Base-by-base conservation (phyloP, 2,329 filamentous ascomycete species). In the Hymenoscyphus salicellus region DNA sequence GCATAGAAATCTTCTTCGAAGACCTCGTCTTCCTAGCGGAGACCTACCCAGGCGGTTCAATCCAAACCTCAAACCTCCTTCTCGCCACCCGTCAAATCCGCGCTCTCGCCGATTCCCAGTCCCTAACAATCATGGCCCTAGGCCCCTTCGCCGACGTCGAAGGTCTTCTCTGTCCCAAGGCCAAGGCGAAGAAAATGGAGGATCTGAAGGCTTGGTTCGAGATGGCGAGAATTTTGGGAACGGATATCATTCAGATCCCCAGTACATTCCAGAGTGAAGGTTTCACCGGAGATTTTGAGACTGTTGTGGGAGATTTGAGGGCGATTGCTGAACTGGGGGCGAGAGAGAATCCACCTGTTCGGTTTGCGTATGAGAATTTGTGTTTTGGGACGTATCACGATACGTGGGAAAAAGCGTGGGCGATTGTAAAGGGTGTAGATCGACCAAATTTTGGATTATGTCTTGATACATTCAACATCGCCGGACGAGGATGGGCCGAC, bases 71-170 rank as follows among this genome's bases (percentile, higher is more conserved):
- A 2, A 80, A 80, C 52, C 76, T 77, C 36, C 73, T 90, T 23
- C 72, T 79, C 5, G 89, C 89, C 1, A 88, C 90, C 30, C 74
- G 77, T 2, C 77, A 82, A 58, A 83, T 91, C 65, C 80, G 80
- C 30, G 72, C 77, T 0, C 80, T 92, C 55, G 91, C 88, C 76
- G 75, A 80, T 28, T 78, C 80, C 2, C 80, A 85, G 30, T 76
- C 74, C 36, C 81, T 92, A 26, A 72, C 78, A 10, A 84, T 92
- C 69, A 81, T 92, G 32, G 70, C 63, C 23, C 64, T 72, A 69
- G 82, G 88, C 3, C 91, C 91, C 0, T 93, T 94, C 74, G 84
- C 85, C 79, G 86, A 92, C 77, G 93, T 90, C 77, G 91, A 93
- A 69, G 91, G 91, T 1, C 81, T 93, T 0, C 66, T 87, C 5